Evolutionary conservation across 2,329 filamentous ascomycete genomes (phyloP).

Genomic region (Aspergillus sp.): DNA sequence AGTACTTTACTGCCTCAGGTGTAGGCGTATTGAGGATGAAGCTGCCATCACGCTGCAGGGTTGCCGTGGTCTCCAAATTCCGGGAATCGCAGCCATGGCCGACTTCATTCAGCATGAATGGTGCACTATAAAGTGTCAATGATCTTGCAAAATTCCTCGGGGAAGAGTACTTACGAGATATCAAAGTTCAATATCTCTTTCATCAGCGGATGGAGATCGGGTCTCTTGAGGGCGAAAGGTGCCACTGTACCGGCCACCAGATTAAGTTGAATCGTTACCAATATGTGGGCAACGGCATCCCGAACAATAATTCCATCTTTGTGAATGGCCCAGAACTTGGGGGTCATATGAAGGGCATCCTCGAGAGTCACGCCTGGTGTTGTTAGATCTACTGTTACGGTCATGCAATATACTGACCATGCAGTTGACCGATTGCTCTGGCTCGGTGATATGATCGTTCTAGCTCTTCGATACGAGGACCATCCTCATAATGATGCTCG

Average conservation of each 20-base stretch:
- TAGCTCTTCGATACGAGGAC: too few relatives aligned
- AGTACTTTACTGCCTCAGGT: background rate
- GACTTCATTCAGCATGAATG: constrained; percentile 18
- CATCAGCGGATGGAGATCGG: background rate
- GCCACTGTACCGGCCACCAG: constrained; percentile 16
- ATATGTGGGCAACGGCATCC: constrained; percentile 8
- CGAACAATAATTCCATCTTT: constrained; percentile 9
- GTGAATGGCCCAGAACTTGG: constrained; percentile 23
- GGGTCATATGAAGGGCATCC: background rate
- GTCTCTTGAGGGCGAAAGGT: constrained; percentile 6
- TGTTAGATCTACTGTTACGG: too few relatives aligned
- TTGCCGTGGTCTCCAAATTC: constrained; percentile 18
- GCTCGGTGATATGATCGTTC: too few relatives aligned
- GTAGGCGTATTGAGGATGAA: constrained; percentile 4
- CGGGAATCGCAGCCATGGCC: constrained; percentile 17
- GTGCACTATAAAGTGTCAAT: too few relatives aligned
- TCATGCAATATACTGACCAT: too few relatives aligned
- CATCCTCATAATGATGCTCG: too few relatives aligned
- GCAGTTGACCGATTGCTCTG: too few relatives aligned
- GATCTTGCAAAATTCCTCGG: background rate
- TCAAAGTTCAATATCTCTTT: background rate
- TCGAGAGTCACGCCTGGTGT: too few relatives aligned
- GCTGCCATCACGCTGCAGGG: constrained; percentile 6
- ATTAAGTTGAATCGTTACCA: constrained; percentile 14
- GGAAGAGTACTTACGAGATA: background rate